Evolutionary conservation across 2,329 filamentous ascomycete species (phyloP).

Genomic region (Colletotrichum costaricense): DNA sequence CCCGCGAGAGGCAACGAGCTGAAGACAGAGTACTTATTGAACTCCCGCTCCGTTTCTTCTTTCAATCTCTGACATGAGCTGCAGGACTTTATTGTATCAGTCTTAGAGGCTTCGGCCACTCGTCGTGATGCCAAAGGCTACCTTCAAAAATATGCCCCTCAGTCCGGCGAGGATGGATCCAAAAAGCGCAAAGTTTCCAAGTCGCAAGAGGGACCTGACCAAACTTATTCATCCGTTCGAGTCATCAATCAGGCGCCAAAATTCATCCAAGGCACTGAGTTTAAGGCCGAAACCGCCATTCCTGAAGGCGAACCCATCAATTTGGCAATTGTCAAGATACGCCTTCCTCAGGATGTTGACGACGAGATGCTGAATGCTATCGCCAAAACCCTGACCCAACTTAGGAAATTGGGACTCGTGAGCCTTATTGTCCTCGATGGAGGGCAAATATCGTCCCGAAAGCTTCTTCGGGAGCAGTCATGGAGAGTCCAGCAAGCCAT

Average conservation of each 20-base stretch:
- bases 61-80: conserved; percentile 18
- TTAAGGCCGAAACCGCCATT: background rate
- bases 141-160: conserved; percentile 79
- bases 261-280: conserved; percentile 48
- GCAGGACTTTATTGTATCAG: conserved; percentile 86
- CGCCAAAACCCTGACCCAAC: conserved; percentile 84
- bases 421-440: conserved; percentile 88
- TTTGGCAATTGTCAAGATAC: conserved; percentile 87
- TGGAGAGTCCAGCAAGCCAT: conserved; percentile 81
- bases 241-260: conserved; percentile 46
- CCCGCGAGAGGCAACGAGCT: conserved; percentile 56
- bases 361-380: conserved; percentile 78
- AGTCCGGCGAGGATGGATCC: conserved; percentile 9
- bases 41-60: no score
- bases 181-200: conserved; percentile 9
- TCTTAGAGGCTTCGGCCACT: conserved; percentile 89
- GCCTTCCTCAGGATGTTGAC: conserved; percentile 77
- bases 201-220: conserved; percentile 5
- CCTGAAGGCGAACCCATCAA: conserved; percentile 56
- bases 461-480: conserved; percentile 70
- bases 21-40: conserved; percentile 55
- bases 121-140: conserved; percentile 94
- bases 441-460: conserved; percentile 52
- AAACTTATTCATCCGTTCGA: conserved; percentile 40
- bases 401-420: conserved; percentile 82